Percentiles rank a stretch among this genome's conserved stretches.
These are phyloP conservation scores for Symbiotaphrina buchneri DNA, from an alignment of 495 filamentous ascomycete genomes.

Conservation along the genomic window DNA sequence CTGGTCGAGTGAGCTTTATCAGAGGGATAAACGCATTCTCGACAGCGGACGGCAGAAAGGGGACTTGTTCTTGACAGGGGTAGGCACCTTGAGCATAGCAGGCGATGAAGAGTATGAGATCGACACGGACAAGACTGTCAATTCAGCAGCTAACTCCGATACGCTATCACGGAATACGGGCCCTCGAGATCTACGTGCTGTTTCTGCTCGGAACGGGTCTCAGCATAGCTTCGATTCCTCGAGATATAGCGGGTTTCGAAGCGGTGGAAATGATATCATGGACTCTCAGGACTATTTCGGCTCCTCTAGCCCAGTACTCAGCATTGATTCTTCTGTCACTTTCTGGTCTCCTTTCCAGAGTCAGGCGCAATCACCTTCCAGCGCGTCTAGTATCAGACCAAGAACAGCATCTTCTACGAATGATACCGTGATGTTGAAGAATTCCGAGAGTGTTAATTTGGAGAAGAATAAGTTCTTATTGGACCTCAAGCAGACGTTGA, in stretches of 20 bases:
- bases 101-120: conserved; percentile 21
- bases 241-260: conserved; percentile 29
- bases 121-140: conserved; percentile 5
- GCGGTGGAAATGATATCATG: conserved; percentile 28
- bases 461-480: conserved; percentile 46
- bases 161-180: conserved; percentile 16
- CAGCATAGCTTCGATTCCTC: conserved; percentile 47
- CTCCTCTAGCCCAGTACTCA: conserved; percentile 40
- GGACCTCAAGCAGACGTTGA: conserved; percentile 56
- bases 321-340: conserved; percentile 56
- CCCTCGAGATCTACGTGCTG: conserved; percentile 26
- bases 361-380: conserved; percentile 24
- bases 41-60: conserved; percentile 40
- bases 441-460: conserved; percentile 14
- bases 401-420: conserved; percentile 27
- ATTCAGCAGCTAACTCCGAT: conserved; percentile 13
- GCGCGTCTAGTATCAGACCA: conserved; percentile 15
- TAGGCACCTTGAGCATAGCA: conserved; percentile 24
- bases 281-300: conserved; percentile 54
- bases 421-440: conserved; percentile 32
- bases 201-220: conserved; percentile 30
- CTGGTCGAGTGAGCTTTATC: conserved; percentile 80
- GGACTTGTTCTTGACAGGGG: conserved; percentile 22
- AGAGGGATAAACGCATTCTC: conserved; percentile 51
- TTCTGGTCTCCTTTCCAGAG: conserved; percentile 68